Conservation (phyloP, 2,329 filamentous ascomycete genomes). For the Cytospora piceae region DNA sequence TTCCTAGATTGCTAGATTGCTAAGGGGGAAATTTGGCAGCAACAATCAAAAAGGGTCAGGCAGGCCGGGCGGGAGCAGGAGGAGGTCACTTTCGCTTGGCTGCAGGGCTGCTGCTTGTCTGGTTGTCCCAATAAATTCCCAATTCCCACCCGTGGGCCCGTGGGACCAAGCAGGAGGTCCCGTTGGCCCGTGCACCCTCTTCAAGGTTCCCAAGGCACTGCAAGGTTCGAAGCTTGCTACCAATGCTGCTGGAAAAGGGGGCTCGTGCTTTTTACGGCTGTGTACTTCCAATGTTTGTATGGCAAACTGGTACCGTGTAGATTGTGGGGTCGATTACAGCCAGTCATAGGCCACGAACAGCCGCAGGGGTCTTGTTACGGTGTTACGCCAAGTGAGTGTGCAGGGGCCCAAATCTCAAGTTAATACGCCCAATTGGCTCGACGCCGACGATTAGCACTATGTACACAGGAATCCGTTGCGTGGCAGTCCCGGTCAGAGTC, state of each 20-base stretch:
- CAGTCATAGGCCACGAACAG: not conserved
- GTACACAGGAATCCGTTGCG: slow-evolving; percentile 18
- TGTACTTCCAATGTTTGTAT: not conserved
- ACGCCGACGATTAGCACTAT: slow-evolving; percentile 16
- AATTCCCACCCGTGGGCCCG: slow-evolving; percentile 12
- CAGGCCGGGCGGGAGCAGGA: slow-evolving; percentile 18
- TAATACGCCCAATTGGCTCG: slow-evolving; percentile 23
- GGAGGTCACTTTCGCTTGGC: slow-evolving; percentile 28
- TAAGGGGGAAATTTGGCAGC: slow-evolving; percentile 26
- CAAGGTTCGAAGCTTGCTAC: too few species aligned
- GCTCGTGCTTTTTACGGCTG: slow-evolving; percentile 14
- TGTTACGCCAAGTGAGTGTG: slow-evolving; percentile 7
- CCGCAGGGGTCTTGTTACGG: slow-evolving; percentile 14
- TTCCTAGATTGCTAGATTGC: slow-evolving; percentile 1
- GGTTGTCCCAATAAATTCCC: slow-evolving; percentile 22
- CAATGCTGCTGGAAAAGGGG: slow-evolving; percentile 17
- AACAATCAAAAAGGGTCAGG: slow-evolving; percentile 7
- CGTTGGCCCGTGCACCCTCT: slow-evolving; percentile 2
- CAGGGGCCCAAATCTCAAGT: slow-evolving; percentile 23
- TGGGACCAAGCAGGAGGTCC: slow-evolving; percentile 2
- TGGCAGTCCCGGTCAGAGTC: slow-evolving; percentile 2
- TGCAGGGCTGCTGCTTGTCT: slow-evolving; percentile 10
- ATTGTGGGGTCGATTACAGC: not conserved
- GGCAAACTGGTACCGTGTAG: not conserved
- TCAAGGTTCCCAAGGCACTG: not conserved